Conservation (phyloP, 2,329 filamentous ascomycete genomes). For the Sarocladiaceae sp. region DNA sequence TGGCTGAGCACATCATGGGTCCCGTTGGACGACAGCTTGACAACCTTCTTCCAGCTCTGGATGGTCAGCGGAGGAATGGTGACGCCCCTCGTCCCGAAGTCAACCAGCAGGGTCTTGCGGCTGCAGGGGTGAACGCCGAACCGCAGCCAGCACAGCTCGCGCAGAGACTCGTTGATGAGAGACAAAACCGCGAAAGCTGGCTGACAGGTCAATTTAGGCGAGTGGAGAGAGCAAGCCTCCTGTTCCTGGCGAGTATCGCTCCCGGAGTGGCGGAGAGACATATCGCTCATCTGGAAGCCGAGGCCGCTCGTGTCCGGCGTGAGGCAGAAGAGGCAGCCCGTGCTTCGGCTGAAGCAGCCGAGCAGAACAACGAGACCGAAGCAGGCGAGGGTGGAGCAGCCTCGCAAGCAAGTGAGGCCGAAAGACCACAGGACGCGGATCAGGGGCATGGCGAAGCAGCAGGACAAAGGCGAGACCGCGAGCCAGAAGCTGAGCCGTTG, state of each 20-base stretch:
- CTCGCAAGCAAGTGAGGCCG: background rate
- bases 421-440: background rate
- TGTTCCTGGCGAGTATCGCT: conserved; percentile 61
- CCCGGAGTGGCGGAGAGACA: conserved; percentile 61
- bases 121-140: conserved; percentile 21
- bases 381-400: background rate
- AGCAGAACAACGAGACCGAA: conserved; percentile 9
- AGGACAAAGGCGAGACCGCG: conserved; percentile 10
- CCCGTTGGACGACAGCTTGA: conserved; percentile 55
- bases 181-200: conserved; percentile 25
- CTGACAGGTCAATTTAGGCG: conserved; percentile 38
- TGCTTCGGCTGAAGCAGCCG: conserved; percentile 18
- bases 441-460: conserved; percentile 9
- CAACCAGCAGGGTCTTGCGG: conserved; percentile 20
- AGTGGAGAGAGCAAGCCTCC: conserved; percentile 51
- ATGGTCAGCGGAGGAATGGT: conserved; percentile 24
- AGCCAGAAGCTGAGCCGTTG: conserved; percentile 8
- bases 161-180: conserved; percentile 43
- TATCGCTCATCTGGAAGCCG: conserved; percentile 51
- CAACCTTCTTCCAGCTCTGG: conserved; percentile 47
- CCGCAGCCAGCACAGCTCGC: conserved; percentile 46
- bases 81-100: background rate
- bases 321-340: conserved; percentile 35
- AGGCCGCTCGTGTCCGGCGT: conserved; percentile 38
- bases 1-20: conserved; percentile 48